These are phyloP conservation scores for Populus hybrid DNA, from an alignment of 441 rosid genomes.

Conservation along the genomic window DNA sequence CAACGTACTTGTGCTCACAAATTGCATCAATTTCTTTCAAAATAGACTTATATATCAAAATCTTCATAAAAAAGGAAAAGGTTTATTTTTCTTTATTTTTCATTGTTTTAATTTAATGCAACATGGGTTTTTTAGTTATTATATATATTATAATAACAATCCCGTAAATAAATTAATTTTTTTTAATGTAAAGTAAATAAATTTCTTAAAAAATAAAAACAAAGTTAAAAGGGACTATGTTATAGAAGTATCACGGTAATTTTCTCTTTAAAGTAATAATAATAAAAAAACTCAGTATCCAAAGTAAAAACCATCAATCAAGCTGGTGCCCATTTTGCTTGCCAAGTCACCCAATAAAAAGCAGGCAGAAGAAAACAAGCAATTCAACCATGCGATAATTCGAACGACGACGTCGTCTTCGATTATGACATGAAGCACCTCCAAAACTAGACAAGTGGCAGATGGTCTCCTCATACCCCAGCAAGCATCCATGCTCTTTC, in stretches of 20 bases:
- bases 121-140: too few species aligned
- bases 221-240: background rate
- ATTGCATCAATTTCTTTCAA: too few species aligned
- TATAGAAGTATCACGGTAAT: background rate
- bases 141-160: too few species aligned
- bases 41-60: too few species aligned
- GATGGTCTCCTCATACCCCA: slow-evolving; percentile 15
- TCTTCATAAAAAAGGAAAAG: too few species aligned
- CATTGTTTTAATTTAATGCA: too few species aligned
- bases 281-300: background rate
- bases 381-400: background rate
- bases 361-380: background rate
- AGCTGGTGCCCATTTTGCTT: background rate
- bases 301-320: background rate
- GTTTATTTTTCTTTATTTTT: too few species aligned
- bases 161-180: too few species aligned
- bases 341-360: background rate
- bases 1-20: too few species aligned
- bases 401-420: slow-evolving; percentile 3
- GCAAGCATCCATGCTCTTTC: slow-evolving; percentile 12
- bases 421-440: background rate
- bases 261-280: background rate
- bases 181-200: too few species aligned
- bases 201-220: too few species aligned
- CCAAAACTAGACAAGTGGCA: slow-evolving; percentile 17